Conservation (phyloP, 1,284 basidiomycete species). For the Ceratobasidium sp. region DNA sequence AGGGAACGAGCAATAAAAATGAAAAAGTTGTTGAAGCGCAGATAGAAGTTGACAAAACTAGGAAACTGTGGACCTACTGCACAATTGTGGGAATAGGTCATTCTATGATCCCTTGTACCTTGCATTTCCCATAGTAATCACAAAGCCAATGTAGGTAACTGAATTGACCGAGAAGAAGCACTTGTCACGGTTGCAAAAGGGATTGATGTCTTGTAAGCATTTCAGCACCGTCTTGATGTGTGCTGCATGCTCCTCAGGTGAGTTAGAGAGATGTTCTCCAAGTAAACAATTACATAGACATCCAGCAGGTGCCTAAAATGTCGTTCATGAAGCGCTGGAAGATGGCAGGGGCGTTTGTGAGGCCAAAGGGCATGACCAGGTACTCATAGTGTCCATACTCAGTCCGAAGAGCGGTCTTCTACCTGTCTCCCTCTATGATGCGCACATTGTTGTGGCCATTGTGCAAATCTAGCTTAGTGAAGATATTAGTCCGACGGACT, state of each 20-base stretch:
- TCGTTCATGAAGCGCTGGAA: constrained; percentile 51
- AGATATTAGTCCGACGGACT: constrained; percentile 47
- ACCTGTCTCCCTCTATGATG: constrained; percentile 50
- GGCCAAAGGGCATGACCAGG: constrained; percentile 53
- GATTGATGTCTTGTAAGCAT: background rate
- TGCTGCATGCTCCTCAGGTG: background rate
- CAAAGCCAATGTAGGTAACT: background rate
- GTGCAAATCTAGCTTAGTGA: constrained; percentile 52
- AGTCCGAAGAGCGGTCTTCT: constrained; percentile 56
- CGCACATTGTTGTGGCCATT: constrained; percentile 51
- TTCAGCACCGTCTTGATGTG: constrained; percentile 26
- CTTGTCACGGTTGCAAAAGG: constrained; percentile 22
- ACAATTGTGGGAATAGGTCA: no score
- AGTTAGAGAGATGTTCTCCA: constrained; percentile 39
- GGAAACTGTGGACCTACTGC: no score
- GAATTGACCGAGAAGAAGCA: constrained; percentile 45
- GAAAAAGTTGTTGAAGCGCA: no score
- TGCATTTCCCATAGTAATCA: constrained; percentile 50
- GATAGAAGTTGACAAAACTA: no score
- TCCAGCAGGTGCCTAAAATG: constrained; percentile 37
- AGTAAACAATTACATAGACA: constrained; percentile 28
- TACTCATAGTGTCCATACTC: constrained; percentile 56
- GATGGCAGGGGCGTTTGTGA: constrained; percentile 50
- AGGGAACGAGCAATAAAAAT: no score
- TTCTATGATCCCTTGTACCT: no score